These are phyloP conservation scores for Diaporthe sp. DNA, from an alignment of 2,329 filamentous ascomycete species.

Conservation along the genomic window DNA sequence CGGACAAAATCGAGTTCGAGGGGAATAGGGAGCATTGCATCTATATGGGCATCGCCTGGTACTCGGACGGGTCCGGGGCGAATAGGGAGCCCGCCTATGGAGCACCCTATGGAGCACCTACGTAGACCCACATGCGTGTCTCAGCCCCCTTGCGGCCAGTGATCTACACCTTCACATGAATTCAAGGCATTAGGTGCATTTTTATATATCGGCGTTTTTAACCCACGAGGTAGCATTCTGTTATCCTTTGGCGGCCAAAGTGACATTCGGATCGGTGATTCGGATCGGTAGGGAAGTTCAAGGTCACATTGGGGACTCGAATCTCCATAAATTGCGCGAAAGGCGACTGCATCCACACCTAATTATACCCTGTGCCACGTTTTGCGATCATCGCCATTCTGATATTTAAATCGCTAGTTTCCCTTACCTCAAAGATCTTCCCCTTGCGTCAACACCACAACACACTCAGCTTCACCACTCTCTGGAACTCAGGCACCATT, in stretches of 20 bases:
- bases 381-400: background rate
- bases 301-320: background rate
- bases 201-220: background rate
- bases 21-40: background rate
- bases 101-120: background rate
- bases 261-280: too few species aligned
- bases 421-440: background rate
- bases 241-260: background rate
- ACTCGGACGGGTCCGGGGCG: background rate
- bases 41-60: constrained; percentile 6
- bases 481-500: background rate
- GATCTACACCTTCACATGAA: background rate
- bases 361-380: background rate
- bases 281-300: background rate
- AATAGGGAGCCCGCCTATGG: background rate
- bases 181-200: background rate
- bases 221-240: background rate
- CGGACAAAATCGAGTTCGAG: background rate
- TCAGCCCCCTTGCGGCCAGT: background rate
- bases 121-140: background rate
- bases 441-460: background rate
- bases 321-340: background rate
- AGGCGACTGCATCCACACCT: background rate
- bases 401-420: background rate
- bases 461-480: too few species aligned